Conservation (phyloP, 192 early-diverging fungal genomes). For the Entomortierella chlamydospora region DNA sequence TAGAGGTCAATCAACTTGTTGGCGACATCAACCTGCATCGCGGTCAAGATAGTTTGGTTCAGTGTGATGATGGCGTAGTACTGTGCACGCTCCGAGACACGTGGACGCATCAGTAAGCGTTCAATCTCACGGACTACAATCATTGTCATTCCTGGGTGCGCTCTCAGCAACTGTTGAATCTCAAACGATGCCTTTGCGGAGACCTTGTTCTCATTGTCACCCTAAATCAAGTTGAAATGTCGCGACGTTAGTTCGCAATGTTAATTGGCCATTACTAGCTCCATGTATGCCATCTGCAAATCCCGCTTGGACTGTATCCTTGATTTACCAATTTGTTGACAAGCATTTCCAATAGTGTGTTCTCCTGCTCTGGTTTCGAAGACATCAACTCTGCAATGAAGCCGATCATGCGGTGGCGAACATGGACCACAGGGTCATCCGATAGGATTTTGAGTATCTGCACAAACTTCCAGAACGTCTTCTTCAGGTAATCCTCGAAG, state of each 20-base stretch:
- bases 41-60: slow-evolving; percentile 92
- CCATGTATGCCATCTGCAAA: too few species aligned
- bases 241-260: too few species aligned
- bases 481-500: slow-evolving; percentile 96
- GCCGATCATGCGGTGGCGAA: slow-evolving; percentile 83
- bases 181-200: slow-evolving; percentile 86
- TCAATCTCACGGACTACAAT: slow-evolving; percentile 90
- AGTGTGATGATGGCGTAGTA: slow-evolving; percentile 93
- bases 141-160: slow-evolving; percentile 88
- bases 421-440: slow-evolving; percentile 87
- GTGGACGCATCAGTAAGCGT: slow-evolving; percentile 83
- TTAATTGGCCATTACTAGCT: too few species aligned
- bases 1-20: slow-evolving; percentile 91
- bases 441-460: slow-evolving; percentile 88
- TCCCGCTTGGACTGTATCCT: too few species aligned
- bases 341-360: slow-evolving; percentile 90
- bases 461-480: slow-evolving; percentile 91
- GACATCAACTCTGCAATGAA: slow-evolving; percentile 83
- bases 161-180: slow-evolving; percentile 78
- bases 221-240: too few species aligned
- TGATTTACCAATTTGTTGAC: slow-evolving; percentile 86
- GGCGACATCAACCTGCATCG: slow-evolving; percentile 77
- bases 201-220: slow-evolving; percentile 89
- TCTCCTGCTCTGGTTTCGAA: slow-evolving; percentile 95
- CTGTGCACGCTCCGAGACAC: slow-evolving; percentile 80